Conservation (phyloP, 2,329 filamentous ascomycete genomes). For the Reticulascus tulasneorum region DNA sequence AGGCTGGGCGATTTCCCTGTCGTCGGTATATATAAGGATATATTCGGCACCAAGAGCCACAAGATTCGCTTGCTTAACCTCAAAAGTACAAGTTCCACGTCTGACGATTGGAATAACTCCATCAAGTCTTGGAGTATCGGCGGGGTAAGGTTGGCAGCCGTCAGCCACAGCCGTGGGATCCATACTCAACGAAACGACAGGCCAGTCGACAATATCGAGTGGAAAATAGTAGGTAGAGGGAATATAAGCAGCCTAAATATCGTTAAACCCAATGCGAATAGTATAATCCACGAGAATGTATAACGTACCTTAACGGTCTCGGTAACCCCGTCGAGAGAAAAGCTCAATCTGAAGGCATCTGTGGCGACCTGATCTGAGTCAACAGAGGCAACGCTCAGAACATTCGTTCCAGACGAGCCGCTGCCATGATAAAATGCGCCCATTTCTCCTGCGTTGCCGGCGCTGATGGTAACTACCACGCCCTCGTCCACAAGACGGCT, state of each 20-base stretch:
- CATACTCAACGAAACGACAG: conserved; percentile 18
- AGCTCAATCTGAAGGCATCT: conserved; percentile 24
- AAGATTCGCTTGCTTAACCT: conserved; percentile 21
- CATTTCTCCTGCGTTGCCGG: conserved; percentile 44
- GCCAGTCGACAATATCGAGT: conserved; percentile 27
- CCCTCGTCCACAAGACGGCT: conserved; percentile 40
- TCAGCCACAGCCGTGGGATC: conserved; percentile 18
- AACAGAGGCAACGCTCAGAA: conserved; percentile 40
- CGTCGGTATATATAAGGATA: conserved; percentile 24
- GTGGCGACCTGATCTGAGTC: conserved; percentile 22
- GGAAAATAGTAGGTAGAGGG: conserved; percentile 27
- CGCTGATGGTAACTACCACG: conserved; percentile 44
- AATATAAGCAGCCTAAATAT: conserved; percentile 27
- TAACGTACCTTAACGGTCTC: conserved; percentile 4
- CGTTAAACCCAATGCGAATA: conserved; percentile 18
- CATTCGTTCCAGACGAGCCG: conserved; percentile 35
- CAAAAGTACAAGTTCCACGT: conserved; percentile 26
- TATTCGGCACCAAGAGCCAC: conserved; percentile 17
- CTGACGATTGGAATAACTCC: conserved; percentile 19
- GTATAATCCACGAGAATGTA: conserved; percentile 11
- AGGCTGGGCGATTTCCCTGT: conserved; percentile 5
- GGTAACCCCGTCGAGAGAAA: conserved; percentile 17
- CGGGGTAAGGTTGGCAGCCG: conserved; percentile 19
- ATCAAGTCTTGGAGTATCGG: conserved; percentile 5
- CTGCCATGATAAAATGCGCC: conserved; percentile 43